phyloP scores from a whole-genome alignment of 2,329 filamentous ascomycete genomes.

The Eutypa lata region DNA sequence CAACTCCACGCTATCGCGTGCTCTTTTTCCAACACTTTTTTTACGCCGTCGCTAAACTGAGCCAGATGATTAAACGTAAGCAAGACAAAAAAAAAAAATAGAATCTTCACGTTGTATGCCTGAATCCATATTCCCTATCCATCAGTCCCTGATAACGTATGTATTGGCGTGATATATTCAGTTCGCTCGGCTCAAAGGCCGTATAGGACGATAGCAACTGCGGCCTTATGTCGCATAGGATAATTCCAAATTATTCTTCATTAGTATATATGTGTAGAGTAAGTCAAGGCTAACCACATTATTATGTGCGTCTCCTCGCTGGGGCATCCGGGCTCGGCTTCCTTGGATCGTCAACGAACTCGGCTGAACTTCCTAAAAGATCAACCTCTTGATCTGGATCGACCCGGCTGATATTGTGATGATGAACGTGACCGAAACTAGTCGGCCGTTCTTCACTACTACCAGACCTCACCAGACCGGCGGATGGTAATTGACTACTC shows the following conservation, averaged over 20 bases:
- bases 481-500: conserved; percentile 36
- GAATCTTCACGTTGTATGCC: not conserved
- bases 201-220: too few species aligned
- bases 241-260: not conserved
- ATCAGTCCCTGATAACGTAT: not conserved
- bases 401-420: conserved; percentile 54
- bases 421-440: conserved; percentile 55
- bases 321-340: conserved; percentile 25
- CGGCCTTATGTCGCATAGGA: not conserved
- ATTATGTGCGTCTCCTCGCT: conserved; percentile 13
- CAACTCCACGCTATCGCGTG: not conserved
- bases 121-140: not conserved
- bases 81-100: not conserved
- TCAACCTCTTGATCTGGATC: conserved; percentile 47
- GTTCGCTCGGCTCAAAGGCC: too few species aligned
- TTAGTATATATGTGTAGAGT: not conserved
- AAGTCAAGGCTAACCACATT: not conserved
- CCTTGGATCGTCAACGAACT: conserved; percentile 47
- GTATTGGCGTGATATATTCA: too few species aligned
- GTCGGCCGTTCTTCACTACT: conserved; percentile 45
- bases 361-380: conserved; percentile 52
- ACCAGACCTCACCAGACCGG: conserved; percentile 23
- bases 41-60: not conserved
- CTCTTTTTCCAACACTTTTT: not conserved
- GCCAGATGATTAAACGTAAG: not conserved